Evolutionary conservation across 2,329 filamentous ascomycete genomes (phyloP), one percentile per base, ranked within the genome.

Genomic region (Alternaria sp.): DNA sequence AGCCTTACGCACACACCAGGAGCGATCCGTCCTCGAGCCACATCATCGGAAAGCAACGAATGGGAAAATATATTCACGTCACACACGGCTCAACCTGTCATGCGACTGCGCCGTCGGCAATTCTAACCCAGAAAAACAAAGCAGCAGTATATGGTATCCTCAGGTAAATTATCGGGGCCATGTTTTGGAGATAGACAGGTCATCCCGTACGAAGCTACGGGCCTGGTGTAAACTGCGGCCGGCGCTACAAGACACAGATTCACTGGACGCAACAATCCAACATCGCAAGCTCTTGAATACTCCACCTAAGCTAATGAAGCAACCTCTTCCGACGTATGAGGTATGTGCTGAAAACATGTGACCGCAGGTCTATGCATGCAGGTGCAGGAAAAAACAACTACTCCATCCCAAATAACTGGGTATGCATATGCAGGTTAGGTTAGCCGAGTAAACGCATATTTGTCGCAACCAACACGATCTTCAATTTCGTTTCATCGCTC

Each of bases 301-400:
- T 23, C 17, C 45, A 53, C 13, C 23, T 15, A 19, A 28, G 40
- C 28, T 54, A 15, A 44, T 44, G 25, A 36, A 12, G 12, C 50
- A n/a, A 54, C 13, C 23, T 45, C 21, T 40, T 23, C 28, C 32
- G 19, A 36, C 25, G 19, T 57, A 15, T 60, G 59, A 51, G 19
- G 46, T 45, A 53, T 59, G 62, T 52, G 36, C 50, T 44, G 23
- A 54, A 61, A 66, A 57, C 67, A 70, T 66, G 63, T 67, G 64
- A 68, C 57, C 55, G 56, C 26, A 49, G 36, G 36, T 30, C 13
- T 40, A 67, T 70, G 67, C 67, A 70, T 70, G 61, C 65, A 64
- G 36, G 54, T 45, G 60, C 53, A 58, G 52, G 50, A 52, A 43
- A 40, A 57, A 57, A 52, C 54, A 47, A 47, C 57, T 57, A 66